phyloP scores from a whole-genome alignment of 305 asterid species.

The Withania somnifera region DNA sequence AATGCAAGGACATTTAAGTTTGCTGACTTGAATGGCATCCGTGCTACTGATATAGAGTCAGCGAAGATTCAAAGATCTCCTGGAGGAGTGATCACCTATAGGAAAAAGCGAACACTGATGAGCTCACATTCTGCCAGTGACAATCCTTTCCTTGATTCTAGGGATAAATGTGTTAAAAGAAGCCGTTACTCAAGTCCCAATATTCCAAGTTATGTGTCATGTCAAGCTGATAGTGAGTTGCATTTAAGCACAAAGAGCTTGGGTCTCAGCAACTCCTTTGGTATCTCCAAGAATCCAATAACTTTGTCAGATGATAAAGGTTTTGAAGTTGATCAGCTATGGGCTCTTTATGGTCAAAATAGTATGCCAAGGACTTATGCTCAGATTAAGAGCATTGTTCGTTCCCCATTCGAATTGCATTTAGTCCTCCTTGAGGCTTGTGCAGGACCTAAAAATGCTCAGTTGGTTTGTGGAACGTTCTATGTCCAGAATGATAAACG shows the following conservation, averaged over 20 bases:
- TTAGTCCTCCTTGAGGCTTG: constrained; percentile 5
- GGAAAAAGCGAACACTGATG: background rate
- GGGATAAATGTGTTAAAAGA: background rate
- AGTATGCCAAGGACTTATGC: constrained; percentile 19
- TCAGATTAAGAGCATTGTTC: constrained; percentile 11
- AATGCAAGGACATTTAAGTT: constrained; percentile 12
- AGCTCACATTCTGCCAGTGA: background rate
- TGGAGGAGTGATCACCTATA: constrained; percentile 6
- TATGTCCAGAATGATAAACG: background rate
- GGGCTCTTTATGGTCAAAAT: constrained; percentile 17
- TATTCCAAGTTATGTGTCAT: background rate
- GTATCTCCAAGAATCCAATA: background rate
- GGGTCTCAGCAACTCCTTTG: background rate
- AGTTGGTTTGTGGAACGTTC: constrained; percentile 11
- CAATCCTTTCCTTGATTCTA: background rate
- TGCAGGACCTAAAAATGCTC: background rate
- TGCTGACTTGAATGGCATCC: constrained; percentile 12
- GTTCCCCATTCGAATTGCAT: constrained; percentile 7
- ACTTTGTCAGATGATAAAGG: background rate
- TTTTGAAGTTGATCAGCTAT: constrained; percentile 10
- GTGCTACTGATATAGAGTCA: background rate
- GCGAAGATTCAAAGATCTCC: constrained; percentile 21
- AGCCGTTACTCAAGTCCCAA: background rate
- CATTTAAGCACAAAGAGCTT: background rate
- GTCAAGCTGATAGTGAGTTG: background rate